Conservation (phyloP, 1,139 yeast species). For the Hyphopichia buzzinii region DNA sequence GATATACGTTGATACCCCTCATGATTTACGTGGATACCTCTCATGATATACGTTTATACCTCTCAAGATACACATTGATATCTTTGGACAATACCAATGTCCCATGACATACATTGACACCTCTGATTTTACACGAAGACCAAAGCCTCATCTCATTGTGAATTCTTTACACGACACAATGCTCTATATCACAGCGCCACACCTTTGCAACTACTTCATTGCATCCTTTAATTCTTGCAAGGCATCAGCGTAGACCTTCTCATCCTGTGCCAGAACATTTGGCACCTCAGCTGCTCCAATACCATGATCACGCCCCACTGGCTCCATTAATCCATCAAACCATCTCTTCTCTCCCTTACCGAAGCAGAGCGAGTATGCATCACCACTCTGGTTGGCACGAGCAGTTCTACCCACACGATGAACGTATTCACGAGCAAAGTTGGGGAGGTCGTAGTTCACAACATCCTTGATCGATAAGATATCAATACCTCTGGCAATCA, state of each 20-base stretch:
- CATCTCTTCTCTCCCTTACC: conserved; percentile 78
- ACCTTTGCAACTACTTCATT: not conserved
- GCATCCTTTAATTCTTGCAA: conserved; percentile 26
- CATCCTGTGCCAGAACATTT: conserved; percentile 24
- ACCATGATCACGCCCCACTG: conserved; percentile 34
- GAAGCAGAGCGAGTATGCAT: conserved; percentile 64
- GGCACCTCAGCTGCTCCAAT: conserved; percentile 20
- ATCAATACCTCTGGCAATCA: conserved; percentile 94
- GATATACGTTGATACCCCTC: too few species aligned
- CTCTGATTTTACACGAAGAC: too few species aligned
- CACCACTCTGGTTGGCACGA: conserved; percentile 78
- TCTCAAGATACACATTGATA: too few species aligned
- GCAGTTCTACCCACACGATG: conserved; percentile 98
- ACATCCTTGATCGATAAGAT: conserved; percentile 70
- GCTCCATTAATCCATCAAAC: conserved; percentile 51
- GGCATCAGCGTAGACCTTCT: conserved; percentile 21
- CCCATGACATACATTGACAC: too few species aligned
- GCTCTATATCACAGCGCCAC: too few species aligned
- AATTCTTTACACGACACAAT: too few species aligned
- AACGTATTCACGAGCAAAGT: conserved; percentile 85
- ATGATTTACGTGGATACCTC: too few species aligned
- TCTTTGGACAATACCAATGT: too few species aligned
- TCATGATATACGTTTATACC: too few species aligned
- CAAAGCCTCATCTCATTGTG: too few species aligned
- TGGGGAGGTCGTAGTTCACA: conserved; percentile 86